These are phyloP conservation scores for Pyrenophora seminiperda DNA, from an alignment of 2,329 filamentous ascomycete species.

Conservation along the genomic window DNA sequence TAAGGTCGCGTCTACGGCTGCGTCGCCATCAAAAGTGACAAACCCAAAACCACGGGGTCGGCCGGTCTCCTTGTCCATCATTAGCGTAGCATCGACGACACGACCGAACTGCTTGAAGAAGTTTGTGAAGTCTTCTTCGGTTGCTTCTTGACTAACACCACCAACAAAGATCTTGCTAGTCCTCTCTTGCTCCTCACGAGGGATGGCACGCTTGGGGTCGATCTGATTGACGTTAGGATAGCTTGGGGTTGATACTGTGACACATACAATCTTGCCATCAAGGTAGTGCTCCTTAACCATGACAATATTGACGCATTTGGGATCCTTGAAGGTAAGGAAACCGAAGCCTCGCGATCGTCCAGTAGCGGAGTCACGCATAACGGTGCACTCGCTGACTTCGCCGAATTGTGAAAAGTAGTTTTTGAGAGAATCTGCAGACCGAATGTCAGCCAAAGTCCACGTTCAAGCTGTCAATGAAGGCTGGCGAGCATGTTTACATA, in stretches of 20 bases:
- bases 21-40: slow-evolving; percentile 95
- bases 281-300: slow-evolving; percentile 99
- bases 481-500: slow-evolving; percentile 58
- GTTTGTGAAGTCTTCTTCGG: slow-evolving; percentile 91
- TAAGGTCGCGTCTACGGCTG: slow-evolving; percentile 90
- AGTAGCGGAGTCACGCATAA: slow-evolving; percentile 97
- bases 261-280: slow-evolving; percentile 93
- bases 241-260: slow-evolving; percentile 12
- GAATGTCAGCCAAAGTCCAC: background rate
- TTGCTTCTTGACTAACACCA: slow-evolving; percentile 95
- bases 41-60: slow-evolving; percentile 95
- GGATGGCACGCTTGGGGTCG: slow-evolving; percentile 96
- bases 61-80: slow-evolving; percentile 99
- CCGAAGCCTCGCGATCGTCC: slow-evolving; percentile 95
- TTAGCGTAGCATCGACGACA: slow-evolving; percentile 94
- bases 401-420: slow-evolving; percentile 98
- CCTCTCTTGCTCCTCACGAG: slow-evolving; percentile 95
- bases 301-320: slow-evolving; percentile 96
- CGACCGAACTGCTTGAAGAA: slow-evolving; percentile 97
- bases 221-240: slow-evolving; percentile 65
- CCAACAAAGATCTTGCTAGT: slow-evolving; percentile 99
- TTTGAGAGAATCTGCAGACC: slow-evolving; percentile 79
- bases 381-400: slow-evolving; percentile 95
- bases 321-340: slow-evolving; percentile 96
- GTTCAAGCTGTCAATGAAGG: too few species aligned